phyloP scores from a whole-genome alignment of 192 early-diverging fungal genomes.

The Backusella macrospora region DNA sequence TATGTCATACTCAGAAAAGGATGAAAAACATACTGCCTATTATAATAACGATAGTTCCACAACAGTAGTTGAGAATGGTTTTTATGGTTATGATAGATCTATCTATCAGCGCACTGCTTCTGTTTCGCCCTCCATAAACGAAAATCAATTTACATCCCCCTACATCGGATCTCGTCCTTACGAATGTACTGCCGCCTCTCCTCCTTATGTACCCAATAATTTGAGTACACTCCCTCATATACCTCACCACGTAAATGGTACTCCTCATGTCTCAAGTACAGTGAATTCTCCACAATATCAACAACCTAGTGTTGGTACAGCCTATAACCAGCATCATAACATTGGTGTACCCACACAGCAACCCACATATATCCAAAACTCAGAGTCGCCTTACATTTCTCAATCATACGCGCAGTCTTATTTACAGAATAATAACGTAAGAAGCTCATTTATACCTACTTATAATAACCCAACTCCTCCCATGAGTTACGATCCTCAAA shows the following conservation, averaged over 20 bases:
- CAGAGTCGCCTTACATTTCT: not conserved
- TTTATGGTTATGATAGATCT: not conserved
- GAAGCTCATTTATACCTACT: not conserved
- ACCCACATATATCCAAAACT: not conserved
- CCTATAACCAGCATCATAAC: not conserved
- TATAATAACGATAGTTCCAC: not conserved
- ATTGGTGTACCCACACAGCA: not conserved
- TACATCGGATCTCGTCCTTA: slow-evolving; percentile 6
- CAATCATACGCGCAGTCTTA: not conserved
- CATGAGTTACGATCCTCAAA: not conserved
- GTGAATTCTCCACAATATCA: not conserved
- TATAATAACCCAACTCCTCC: not conserved
- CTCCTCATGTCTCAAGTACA: not conserved
- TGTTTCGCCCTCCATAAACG: not conserved
- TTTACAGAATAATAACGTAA: not conserved
- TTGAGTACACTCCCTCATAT: not conserved
- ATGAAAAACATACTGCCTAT: not conserved
- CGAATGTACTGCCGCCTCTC: not conserved
- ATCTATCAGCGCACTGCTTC: not conserved
- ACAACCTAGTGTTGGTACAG: not conserved
- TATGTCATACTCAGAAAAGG: slow-evolving; percentile 2
- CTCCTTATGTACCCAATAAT: not conserved
- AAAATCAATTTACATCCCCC: not conserved
- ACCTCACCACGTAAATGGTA: not conserved
- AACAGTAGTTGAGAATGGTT: not conserved